Evolutionary conservation across 352 stramenopile species (phyloP).

Genomic region (Pythium utonaiense): DNA sequence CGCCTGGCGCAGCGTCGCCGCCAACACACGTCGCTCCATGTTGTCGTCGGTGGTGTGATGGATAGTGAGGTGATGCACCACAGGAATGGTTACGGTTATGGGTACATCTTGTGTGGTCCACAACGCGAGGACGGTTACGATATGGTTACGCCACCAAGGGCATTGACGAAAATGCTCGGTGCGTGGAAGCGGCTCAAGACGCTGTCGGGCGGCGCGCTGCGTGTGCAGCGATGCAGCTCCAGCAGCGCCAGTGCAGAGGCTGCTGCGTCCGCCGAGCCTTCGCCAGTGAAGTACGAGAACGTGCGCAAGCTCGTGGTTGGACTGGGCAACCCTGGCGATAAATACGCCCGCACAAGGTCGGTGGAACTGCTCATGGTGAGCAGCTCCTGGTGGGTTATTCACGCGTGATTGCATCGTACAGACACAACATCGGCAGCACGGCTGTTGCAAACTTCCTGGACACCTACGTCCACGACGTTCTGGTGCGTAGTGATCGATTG

Average conservation of each 20-base stretch:
- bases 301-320: conserved; percentile 81
- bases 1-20: conserved; percentile 48
- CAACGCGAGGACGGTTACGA: background rate
- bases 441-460: conserved; percentile 66
- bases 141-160: background rate
- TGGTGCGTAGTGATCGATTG: conserved; percentile 29
- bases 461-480: conserved; percentile 53
- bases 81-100: background rate
- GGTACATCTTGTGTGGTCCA: conserved; percentile 19
- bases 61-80: background rate
- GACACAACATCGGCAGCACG: conserved; percentile 78
- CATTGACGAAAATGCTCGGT: conserved; percentile 8
- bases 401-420: conserved; percentile 16
- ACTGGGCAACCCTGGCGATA: conserved; percentile 81
- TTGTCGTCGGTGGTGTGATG: too few species aligned
- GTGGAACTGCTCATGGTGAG: background rate
- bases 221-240: conserved; percentile 4
- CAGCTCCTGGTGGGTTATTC: background rate
- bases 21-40: conserved; percentile 50
- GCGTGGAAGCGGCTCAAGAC: conserved; percentile 25
- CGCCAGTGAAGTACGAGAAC: conserved; percentile 49
- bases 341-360: conserved; percentile 74
- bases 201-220: conserved; percentile 13
- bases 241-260: background rate
- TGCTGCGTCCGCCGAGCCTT: background rate